Percentiles rank a stretch among this genome's conserved stretches.
phyloP scores from a whole-genome alignment of 2,329 filamentous ascomycete species.

The Raffaelea arxii region DNA sequence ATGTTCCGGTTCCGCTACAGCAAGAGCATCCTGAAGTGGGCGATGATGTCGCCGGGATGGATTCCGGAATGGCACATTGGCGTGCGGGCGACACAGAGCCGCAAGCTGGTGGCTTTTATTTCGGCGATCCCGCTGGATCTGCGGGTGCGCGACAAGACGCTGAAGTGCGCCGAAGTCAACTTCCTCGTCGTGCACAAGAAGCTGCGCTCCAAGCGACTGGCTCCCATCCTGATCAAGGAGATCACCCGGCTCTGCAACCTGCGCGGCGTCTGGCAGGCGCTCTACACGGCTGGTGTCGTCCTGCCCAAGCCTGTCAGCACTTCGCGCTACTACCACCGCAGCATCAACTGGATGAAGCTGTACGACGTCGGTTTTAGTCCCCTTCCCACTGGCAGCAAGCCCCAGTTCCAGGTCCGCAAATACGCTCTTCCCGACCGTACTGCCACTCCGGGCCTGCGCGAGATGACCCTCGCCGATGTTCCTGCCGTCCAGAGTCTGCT shows the following conservation, averaged over 20 bases:
- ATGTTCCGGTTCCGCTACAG: constrained; percentile 99
- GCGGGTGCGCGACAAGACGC: constrained; percentile 63
- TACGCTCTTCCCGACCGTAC: constrained; percentile 73
- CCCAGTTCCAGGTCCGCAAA: constrained; percentile 73
- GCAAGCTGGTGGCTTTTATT: constrained; percentile 90
- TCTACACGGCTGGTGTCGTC: constrained; percentile 89
- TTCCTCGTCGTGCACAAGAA: constrained; percentile 99
- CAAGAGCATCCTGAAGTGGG: constrained; percentile 81
- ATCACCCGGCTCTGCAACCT: constrained; percentile 88
- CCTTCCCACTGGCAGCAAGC: constrained; percentile 73
- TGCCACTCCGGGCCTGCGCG: constrained; percentile 62
- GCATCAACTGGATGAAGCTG: constrained; percentile 91
- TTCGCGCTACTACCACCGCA: constrained; percentile 89
- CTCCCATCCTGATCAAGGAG: constrained; percentile 94
- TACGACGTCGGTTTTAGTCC: constrained; percentile 92
- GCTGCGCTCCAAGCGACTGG: constrained; percentile 81
- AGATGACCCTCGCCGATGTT: constrained; percentile 72
- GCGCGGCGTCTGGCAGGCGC: constrained; percentile 81
- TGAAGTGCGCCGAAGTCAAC: constrained; percentile 88
- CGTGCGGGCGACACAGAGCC: constrained; percentile 72
- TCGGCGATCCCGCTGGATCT: constrained; percentile 82
- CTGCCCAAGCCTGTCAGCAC: constrained; percentile 87
- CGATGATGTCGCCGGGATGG: constrained; percentile 91
- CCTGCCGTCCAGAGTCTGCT: constrained; percentile 66
- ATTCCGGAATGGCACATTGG: constrained; percentile 90